Evolutionary conservation across 805 yeast species (phyloP).

Genomic region (Sugiyamaella valdiviana): DNA sequence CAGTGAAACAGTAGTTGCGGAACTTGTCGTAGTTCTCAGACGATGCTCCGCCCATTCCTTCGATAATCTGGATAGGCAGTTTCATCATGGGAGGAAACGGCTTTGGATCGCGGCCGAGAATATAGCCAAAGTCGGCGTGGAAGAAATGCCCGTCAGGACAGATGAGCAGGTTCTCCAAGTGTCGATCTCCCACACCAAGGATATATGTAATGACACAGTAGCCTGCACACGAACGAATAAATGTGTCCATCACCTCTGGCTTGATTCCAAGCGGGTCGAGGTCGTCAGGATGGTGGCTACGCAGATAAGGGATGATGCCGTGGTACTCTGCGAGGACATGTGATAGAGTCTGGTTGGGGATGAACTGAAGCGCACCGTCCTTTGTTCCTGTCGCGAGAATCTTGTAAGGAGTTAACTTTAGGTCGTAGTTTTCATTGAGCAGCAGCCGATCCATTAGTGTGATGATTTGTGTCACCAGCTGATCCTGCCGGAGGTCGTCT

Average conservation of each 20-base stretch:
- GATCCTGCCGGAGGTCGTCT: constrained; percentile 94
- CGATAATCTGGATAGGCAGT: constrained; percentile 91
- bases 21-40: constrained; percentile 82
- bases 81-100: constrained; percentile 99
- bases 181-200: constrained; percentile 96
- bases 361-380: constrained; percentile 90
- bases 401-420: constrained; percentile 80
- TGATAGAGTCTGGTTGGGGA: constrained; percentile 88
- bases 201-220: constrained; percentile 94
- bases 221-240: constrained; percentile 93
- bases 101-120: constrained; percentile 93
- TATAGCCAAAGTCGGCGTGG: constrained; percentile 98
- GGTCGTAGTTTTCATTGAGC: constrained; percentile 82
- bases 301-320: constrained; percentile 62
- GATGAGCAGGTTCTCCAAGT: constrained; percentile 79
- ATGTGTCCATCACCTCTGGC: constrained; percentile 79
- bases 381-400: constrained; percentile 85
- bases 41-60: constrained; percentile 93
- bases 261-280: constrained; percentile 37
- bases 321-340: constrained; percentile 66
- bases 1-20: constrained; percentile 88
- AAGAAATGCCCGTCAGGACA: constrained; percentile 84
- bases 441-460: constrained; percentile 83
- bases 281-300: constrained; percentile 55
- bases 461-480: constrained; percentile 89